These are phyloP conservation scores for Candida pseudoviswanathii DNA, from an alignment of 1,139 yeast species.

Conservation along the genomic window DNA sequence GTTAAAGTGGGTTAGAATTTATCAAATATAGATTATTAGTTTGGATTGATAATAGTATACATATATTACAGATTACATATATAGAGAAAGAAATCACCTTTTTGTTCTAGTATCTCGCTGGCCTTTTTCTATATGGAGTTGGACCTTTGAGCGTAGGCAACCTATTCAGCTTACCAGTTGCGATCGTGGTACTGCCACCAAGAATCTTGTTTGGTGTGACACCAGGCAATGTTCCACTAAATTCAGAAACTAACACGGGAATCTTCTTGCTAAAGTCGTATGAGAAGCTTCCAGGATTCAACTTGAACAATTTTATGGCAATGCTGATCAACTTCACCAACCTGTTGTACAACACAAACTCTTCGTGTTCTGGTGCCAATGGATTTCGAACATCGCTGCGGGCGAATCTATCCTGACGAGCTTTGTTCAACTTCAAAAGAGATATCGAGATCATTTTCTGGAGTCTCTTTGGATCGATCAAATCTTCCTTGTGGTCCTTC, in stretches of 20 bases:
- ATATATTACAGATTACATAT: constrained; percentile 3
- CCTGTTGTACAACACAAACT: constrained; percentile 43
- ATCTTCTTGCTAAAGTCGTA: constrained; percentile 44
- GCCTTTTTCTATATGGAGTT: constrained; percentile 32
- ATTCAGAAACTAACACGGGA: constrained; percentile 75
- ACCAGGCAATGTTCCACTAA: constrained; percentile 81
- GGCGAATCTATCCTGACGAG: constrained; percentile 61
- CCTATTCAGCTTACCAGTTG: constrained; percentile 23
- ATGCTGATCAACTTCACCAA: constrained; percentile 35
- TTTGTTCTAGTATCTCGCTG: constrained; percentile 14
- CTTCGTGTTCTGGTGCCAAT: constrained; percentile 32
- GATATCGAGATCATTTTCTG: constrained; percentile 59
- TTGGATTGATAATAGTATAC: not conserved
- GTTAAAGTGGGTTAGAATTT: too few species aligned
- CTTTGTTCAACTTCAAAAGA: constrained; percentile 57
- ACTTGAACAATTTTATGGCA: constrained; percentile 30
- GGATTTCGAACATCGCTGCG: constrained; percentile 32
- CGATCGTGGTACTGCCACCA: not conserved
- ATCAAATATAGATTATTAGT: too few species aligned
- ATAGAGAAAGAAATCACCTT: not conserved
- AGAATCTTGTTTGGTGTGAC: constrained; percentile 24
- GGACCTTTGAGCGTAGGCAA: constrained; percentile 47
- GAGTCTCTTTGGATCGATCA: constrained; percentile 31
- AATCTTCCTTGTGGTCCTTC: constrained; percentile 27
- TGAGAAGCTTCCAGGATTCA: constrained; percentile 34